Conservation (phyloP, 345 rosid genomes). For the Chamaenerion angustifolium region DNA sequence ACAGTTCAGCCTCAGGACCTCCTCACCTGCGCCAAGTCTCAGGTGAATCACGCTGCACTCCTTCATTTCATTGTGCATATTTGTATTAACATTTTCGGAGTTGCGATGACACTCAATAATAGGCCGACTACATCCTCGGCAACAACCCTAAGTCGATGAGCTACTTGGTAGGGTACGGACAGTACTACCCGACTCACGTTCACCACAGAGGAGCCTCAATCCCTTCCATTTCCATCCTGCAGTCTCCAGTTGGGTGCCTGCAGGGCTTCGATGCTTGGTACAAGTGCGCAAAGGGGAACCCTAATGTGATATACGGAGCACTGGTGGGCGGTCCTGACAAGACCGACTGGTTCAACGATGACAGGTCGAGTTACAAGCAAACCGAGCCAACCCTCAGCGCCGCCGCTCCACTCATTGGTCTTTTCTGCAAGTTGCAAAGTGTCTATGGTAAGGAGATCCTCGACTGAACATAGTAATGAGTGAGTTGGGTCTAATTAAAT, state of each 20-base stretch:
- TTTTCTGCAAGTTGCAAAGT: constrained; percentile 39
- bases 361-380: constrained; percentile 38
- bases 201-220: constrained; percentile 80
- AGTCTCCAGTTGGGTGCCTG: constrained; percentile 25
- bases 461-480: no score
- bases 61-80: no score
- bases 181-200: constrained; percentile 38
- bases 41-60: constrained; percentile 17
- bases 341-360: constrained; percentile 38
- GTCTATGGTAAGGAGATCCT: no score
- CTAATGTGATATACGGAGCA: constrained; percentile 40
- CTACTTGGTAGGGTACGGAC: constrained; percentile 67
- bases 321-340: constrained; percentile 54
- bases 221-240: constrained; percentile 21
- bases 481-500: background rate
- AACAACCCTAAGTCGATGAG: constrained; percentile 57
- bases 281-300: constrained; percentile 25
- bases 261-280: constrained; percentile 62
- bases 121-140: constrained; percentile 73
- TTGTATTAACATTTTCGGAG: background rate
- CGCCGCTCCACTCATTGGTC: constrained; percentile 40
- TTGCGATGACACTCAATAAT: background rate
- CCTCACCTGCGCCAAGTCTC: constrained; percentile 52
- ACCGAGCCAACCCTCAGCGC: constrained; percentile 57
- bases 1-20: constrained; percentile 39